A percentile compares a stretch with the other conserved stretches of the same genome.
Conservation (phyloP, 257 asterid species). For the Agastache rugosa region DNA sequence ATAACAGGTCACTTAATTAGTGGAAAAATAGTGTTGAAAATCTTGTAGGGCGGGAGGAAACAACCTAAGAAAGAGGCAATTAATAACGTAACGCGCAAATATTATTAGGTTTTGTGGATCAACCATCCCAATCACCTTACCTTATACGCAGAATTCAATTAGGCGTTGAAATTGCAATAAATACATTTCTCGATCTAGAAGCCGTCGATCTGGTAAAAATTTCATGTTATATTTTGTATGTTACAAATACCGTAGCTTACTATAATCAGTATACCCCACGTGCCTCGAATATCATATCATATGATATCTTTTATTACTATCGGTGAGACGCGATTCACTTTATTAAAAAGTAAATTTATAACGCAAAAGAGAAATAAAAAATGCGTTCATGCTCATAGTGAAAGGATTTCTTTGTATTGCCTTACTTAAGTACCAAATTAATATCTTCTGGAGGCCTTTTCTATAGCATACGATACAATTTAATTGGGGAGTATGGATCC, state of each 20-base stretch:
- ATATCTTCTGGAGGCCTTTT: too few species aligned
- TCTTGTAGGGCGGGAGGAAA: neutral
- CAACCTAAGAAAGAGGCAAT: slow-evolving; percentile 21
- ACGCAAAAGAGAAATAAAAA: too few species aligned
- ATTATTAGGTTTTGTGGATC: slow-evolving; percentile 25
- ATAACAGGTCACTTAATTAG: slow-evolving; percentile 27
- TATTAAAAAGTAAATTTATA: too few species aligned
- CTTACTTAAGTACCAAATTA: too few species aligned
- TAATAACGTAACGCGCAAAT: neutral
- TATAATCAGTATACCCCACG: neutral
- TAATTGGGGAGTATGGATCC: too few species aligned
- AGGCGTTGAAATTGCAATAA: neutral
- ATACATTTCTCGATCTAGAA: neutral
- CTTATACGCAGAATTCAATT: neutral
- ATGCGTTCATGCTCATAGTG: too few species aligned
- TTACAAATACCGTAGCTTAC: neutral
- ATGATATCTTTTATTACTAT: too few species aligned
- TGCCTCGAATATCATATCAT: too few species aligned
- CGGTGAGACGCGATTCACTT: too few species aligned
- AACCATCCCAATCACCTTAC: slow-evolving; percentile 6
- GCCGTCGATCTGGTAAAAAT: neutral
- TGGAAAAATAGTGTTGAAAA: slow-evolving; percentile 1
- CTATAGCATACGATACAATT: too few species aligned
- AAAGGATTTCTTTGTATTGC: too few species aligned
- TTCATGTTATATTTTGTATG: neutral